Evolutionary conservation across 305 asterid species (phyloP).

Genomic region (Fraxinus dipetala): DNA sequence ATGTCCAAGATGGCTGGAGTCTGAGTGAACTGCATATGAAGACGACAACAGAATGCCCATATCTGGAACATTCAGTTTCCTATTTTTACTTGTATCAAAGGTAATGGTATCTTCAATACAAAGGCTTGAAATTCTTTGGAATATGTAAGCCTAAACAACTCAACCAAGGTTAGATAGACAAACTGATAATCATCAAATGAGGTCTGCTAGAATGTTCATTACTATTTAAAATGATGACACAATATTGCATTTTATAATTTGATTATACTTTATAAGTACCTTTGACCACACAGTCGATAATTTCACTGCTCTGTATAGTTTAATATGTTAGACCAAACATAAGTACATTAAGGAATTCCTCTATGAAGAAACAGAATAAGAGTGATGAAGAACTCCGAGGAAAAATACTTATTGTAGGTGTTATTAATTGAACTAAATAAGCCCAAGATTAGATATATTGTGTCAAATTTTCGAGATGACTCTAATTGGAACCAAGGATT

Average conservation of each 20-base stretch:
- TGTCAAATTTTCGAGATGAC: not conserved
- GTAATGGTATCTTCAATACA: conserved; percentile 32
- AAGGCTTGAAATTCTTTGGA: not conserved
- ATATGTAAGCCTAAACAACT: not conserved
- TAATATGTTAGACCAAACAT: not conserved
- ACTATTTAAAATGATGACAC: not conserved
- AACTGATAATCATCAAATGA: not conserved
- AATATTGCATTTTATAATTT: not conserved
- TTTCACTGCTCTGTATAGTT: not conserved
- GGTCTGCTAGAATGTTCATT: conserved; percentile 1
- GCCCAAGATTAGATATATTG: not conserved
- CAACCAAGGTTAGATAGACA: conserved; percentile 9
- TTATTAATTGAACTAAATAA: not conserved
- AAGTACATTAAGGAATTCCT: not conserved
- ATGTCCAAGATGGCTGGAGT: conserved; percentile 80
- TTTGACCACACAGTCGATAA: not conserved
- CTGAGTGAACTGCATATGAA: conserved; percentile 91
- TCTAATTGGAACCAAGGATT: not conserved
- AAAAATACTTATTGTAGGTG: not conserved
- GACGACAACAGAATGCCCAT: conserved; percentile 94
- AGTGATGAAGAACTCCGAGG: not conserved
- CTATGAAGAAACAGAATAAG: not conserved
- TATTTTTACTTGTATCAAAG: conserved; percentile 95
- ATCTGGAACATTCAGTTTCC: conserved; percentile 72
- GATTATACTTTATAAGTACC: not conserved